Evolutionary conservation across 202 grass and related monocot species (phyloP).

Genomic region (Cymbopogon flexuosus): DNA sequence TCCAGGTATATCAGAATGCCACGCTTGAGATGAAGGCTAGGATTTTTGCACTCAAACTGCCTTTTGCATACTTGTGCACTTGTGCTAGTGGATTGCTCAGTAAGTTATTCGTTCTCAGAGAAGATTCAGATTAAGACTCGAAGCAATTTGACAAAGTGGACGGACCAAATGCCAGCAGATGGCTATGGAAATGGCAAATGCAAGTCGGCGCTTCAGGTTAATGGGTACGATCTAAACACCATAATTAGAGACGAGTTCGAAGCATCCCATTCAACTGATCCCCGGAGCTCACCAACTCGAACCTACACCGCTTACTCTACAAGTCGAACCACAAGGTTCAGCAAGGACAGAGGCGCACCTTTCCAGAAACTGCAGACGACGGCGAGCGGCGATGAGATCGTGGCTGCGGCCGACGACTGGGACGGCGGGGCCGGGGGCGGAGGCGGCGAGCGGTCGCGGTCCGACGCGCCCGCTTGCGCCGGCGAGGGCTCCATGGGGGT

Average conservation of each 20-base stretch:
- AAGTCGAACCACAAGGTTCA: too few relatives aligned
- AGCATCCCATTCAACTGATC: not conserved
- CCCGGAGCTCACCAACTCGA: not conserved
- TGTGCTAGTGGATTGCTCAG: not conserved
- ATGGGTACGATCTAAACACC: not conserved
- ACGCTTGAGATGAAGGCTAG: not conserved
- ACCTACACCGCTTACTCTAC: not conserved
- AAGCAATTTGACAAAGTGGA: not conserved
- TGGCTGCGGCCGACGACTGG: constrained; percentile 38
- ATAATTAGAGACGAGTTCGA: not conserved
- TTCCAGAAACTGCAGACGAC: constrained; percentile 90
- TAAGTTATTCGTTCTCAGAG: not conserved
- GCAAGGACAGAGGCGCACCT: constrained; percentile 42
- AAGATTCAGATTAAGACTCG: not conserved
- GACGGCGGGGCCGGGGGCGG: constrained; percentile 40
- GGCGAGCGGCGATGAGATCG: constrained; percentile 64
- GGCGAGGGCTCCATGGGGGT: constrained; percentile 50
- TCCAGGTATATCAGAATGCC: not conserved
- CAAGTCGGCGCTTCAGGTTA: not conserved
- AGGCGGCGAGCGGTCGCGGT: constrained; percentile 60
- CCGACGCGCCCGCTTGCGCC: constrained; percentile 46
- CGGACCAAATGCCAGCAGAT: not conserved
- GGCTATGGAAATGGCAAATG: constrained; percentile 5
- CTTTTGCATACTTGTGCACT: not conserved
- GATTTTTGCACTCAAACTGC: not conserved